Conservation (phyloP, 202 grass and related monocot genomes). For the Dendrocalamus latiflorus region DNA sequence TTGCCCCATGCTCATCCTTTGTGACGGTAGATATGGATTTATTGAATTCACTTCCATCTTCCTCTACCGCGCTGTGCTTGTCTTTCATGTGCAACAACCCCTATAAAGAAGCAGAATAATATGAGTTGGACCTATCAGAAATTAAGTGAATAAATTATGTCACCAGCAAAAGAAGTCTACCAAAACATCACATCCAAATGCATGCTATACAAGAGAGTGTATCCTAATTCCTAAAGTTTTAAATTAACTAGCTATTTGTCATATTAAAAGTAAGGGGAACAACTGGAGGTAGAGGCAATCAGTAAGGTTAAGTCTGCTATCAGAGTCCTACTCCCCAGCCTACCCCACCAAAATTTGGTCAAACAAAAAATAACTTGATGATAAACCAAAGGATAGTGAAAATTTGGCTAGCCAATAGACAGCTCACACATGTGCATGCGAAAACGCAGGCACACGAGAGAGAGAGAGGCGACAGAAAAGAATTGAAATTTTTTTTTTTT, state of each 20-base stretch:
- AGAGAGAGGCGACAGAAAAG: too few species aligned
- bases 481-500: neutral
- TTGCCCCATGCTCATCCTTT: conserved; percentile 8
- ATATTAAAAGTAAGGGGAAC: neutral
- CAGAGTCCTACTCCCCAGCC: neutral
- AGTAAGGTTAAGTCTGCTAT: neutral
- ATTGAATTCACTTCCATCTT: conserved; percentile 17
- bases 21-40: conserved; percentile 19
- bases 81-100: conserved; percentile 18
- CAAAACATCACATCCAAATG: neutral
- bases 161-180: neutral
- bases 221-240: neutral
- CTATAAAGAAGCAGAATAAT: conserved; percentile 11
- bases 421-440: neutral
- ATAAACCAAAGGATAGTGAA: neutral
- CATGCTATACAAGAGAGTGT: neutral
- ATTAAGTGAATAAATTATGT: neutral
- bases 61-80: neutral
- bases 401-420: neutral
- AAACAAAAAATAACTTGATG: neutral
- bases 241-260: neutral
- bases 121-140: neutral
- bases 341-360: neutral
- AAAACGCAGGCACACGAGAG: neutral
- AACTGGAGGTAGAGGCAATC: neutral